These are phyloP conservation scores for Leptographium flavum DNA, from an alignment of 2,329 filamentous ascomycete genomes.

Conservation along the genomic window DNA sequence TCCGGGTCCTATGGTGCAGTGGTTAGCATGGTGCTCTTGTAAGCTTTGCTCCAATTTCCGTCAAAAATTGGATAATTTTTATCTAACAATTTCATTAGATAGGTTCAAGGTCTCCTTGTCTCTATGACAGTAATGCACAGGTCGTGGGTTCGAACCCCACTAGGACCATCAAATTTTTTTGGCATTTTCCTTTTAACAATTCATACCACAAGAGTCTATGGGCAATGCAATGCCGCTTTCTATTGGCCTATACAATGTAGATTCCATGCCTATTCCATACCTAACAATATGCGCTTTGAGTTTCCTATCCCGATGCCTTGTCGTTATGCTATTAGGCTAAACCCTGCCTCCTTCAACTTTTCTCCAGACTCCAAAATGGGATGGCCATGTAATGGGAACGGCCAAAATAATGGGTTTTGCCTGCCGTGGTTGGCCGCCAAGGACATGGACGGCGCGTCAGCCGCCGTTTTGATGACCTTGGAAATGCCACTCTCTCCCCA, in stretches of 20 bases:
- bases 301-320: too few species aligned
- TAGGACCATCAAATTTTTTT: conserved; percentile 12
- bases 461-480: conserved; percentile 1
- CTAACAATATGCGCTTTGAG: too few species aligned
- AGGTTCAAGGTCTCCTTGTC: conserved; percentile 11
- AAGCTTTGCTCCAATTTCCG: conserved; percentile 3
- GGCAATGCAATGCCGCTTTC: too few species aligned
- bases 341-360: conserved; percentile 36
- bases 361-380: conserved; percentile 35
- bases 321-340: conserved; percentile 20
- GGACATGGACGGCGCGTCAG: conserved; percentile 2
- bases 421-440: conserved; percentile 18
- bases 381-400: conserved; percentile 44
- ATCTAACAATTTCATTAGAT: conserved; percentile 11
- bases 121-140: conserved; percentile 14
- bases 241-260: too few species aligned
- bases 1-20: conserved; percentile 15
- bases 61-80: background rate
- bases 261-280: too few species aligned
- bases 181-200: background rate
- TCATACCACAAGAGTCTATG: too few species aligned
- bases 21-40: conserved; percentile 16
- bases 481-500: conserved; percentile 21
- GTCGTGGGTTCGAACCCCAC: conserved; percentile 15
- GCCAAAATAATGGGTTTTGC: conserved; percentile 45